Percentiles rank a stretch among this genome's conserved stretches.
phyloP scores from a whole-genome alignment of 1,284 basidiomycete species.

The Boletus austroedulis region DNA sequence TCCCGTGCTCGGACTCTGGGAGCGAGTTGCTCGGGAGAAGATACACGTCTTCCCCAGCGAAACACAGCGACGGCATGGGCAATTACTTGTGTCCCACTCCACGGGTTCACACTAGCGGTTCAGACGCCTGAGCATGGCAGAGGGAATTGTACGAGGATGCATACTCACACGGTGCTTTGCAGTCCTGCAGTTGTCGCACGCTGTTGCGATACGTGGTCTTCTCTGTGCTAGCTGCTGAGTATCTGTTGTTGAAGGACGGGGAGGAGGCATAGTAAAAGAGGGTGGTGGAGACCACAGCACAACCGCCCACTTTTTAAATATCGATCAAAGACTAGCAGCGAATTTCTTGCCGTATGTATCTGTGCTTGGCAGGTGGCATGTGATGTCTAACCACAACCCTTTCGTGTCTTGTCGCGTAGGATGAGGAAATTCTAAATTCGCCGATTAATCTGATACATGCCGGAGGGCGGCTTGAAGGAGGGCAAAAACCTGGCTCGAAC shows the following conservation, averaged over 20 bases:
- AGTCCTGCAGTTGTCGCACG: slow-evolving; percentile 22
- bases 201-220: slow-evolving; percentile 16
- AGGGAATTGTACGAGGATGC: neutral
- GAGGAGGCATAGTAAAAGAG: slow-evolving; percentile 14
- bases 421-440: slow-evolving; percentile 11
- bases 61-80: slow-evolving; percentile 25
- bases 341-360: slow-evolving; percentile 10
- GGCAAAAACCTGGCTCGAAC: slow-evolving; percentile 11
- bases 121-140: slow-evolving; percentile 6
- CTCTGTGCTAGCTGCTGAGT: slow-evolving; percentile 12
- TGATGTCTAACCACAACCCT: slow-evolving; percentile 3
- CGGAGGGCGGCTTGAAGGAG: slow-evolving; percentile 10
- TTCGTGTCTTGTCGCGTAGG: slow-evolving; percentile 7
- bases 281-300: slow-evolving; percentile 8
- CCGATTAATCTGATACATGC: slow-evolving; percentile 18
- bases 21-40: slow-evolving; percentile 15
- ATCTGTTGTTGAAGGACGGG: slow-evolving; percentile 9
- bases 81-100: slow-evolving; percentile 18
- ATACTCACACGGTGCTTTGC: slow-evolving; percentile 22
- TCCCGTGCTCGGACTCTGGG: slow-evolving; percentile 24
- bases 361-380: slow-evolving; percentile 11
- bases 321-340: slow-evolving; percentile 7
- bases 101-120: slow-evolving; percentile 17
- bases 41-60: slow-evolving; percentile 10
- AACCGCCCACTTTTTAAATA: slow-evolving; percentile 24